Evolutionary conservation across 2,329 filamentous ascomycete species (phyloP).

Genomic region (Botrytis aclada): DNA sequence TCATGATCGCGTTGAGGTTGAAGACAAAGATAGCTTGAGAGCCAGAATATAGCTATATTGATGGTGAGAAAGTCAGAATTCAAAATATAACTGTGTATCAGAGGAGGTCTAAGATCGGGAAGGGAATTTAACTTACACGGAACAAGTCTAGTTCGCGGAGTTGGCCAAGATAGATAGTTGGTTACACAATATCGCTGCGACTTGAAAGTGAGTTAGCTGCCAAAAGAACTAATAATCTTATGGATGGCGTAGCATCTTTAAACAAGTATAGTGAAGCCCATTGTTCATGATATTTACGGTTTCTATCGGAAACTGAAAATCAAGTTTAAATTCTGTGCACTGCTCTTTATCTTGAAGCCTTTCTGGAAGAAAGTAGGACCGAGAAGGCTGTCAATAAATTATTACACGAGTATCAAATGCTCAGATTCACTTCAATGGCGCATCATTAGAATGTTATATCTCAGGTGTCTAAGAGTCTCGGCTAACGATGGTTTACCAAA

Average conservation of each 20-base stretch:
- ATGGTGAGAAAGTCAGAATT: background rate
- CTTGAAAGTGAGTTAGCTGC: background rate
- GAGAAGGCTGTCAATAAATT: background rate
- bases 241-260: background rate
- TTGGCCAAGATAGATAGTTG: background rate
- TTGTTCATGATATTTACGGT: too few species aligned
- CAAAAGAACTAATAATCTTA: background rate
- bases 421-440: background rate
- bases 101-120: background rate
- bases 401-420: accelerated
- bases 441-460: background rate
- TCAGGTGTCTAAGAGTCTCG: background rate
- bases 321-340: background rate
- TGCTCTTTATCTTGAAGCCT: background rate
- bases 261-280: accelerated
- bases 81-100: too few species aligned
- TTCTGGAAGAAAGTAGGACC: background rate
- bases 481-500: background rate
- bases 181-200: background rate
- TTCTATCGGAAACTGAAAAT: background rate
- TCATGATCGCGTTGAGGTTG: background rate
- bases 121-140: background rate
- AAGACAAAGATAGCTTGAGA: background rate
- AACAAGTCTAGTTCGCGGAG: too few species aligned
- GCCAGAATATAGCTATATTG: background rate